Percentiles rank a stretch among this genome's conserved stretches.
phyloP scores from a whole-genome alignment of 2,329 filamentous ascomycete species.

The Colletotrichum scovillei region DNA sequence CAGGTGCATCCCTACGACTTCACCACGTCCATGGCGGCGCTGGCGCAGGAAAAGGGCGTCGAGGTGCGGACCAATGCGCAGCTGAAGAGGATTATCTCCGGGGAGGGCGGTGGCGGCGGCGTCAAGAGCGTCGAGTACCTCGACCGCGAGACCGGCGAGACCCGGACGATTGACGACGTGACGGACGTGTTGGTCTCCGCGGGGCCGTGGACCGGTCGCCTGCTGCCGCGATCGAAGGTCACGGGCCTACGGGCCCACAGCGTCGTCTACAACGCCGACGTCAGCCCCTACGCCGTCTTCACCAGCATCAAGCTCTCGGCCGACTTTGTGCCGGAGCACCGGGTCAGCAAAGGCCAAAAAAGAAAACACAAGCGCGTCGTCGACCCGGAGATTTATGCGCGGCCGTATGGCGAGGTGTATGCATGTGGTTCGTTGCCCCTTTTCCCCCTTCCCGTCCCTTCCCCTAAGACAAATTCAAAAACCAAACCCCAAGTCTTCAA shows the following conservation, averaged over 20 bases:
- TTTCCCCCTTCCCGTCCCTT: slow-evolving; percentile 6
- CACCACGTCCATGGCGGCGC: slow-evolving; percentile 82
- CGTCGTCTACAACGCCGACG: slow-evolving; percentile 71
- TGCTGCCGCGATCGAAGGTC: slow-evolving; percentile 69
- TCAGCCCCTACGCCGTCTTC: slow-evolving; percentile 84
- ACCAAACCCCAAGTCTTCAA: no score
- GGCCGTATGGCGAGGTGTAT: slow-evolving; percentile 90
- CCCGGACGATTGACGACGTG: slow-evolving; percentile 52
- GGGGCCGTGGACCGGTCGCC: slow-evolving; percentile 71
- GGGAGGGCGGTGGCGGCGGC: slow-evolving; percentile 54
- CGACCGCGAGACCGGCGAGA: slow-evolving; percentile 56
- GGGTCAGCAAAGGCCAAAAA: slow-evolving; percentile 58
- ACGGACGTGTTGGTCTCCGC: slow-evolving; percentile 68
- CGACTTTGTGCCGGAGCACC: slow-evolving; percentile 68
- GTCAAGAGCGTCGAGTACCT: slow-evolving; percentile 72
- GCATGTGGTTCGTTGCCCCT: slow-evolving; percentile 74
- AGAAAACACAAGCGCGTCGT: slow-evolving; percentile 71
- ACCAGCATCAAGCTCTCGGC: slow-evolving; percentile 83
- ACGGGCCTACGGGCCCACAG: slow-evolving; percentile 72
- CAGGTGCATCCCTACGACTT: slow-evolving; percentile 96
- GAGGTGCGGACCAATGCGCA: slow-evolving; percentile 73
- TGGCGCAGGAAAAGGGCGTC: slow-evolving; percentile 77
- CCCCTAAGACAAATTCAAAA: not conserved
- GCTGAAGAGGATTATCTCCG: slow-evolving; percentile 73
- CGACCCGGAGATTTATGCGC: slow-evolving; percentile 92